Base-by-base conservation (phyloP, 2,329 filamentous ascomycete species). In the Metarhizium anisopliae region DNA sequence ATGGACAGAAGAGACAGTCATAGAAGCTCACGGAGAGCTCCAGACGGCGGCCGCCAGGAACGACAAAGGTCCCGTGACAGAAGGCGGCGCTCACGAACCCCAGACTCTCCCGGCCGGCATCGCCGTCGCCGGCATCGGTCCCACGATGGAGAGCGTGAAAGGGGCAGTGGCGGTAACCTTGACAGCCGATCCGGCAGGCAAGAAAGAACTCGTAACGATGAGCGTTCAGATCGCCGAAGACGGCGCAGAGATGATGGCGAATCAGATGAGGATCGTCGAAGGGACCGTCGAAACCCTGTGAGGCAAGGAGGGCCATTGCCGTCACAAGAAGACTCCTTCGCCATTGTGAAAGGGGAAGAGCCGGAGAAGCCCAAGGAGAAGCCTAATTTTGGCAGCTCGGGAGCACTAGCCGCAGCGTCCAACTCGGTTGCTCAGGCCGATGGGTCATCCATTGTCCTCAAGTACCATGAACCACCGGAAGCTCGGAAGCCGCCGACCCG, bases 391-490 rank as follows among this genome's bases (percentile, higher is more conserved):
- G 83, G 81, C 20, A 83, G 79, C 38, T 91, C 91, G 0, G 94
- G 94, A 32, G 77, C 87, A 7, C 78, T 99, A 18, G 94, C 94
- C 2, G 90, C 91, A 49, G 91, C 90, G 60, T 91, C 91, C 53
- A 97, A 99, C 69, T 77, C 82, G 2, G 71, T 85, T 18, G 84
- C 84, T 7, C 84, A 95, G 59, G 82, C 82, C 30, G 84, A 84
- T 64, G 90, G 89, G 56, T 87, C 85, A 3, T 80, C 81, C 25
- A 85, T 96, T 55, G 84, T 90, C 3, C 81, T 99, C 50, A 97
- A 97, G 75, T 99, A 99, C 71, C 89, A 96, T 73, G 94, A 99
- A 72, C 94, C 94, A 1, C 76, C 90, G 11, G 94, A 99, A 74
- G 90, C 93, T 52, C 87, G 94, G 57, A 96, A 96, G 63, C 90